Conservation (phyloP, 73 alveolate genomes). For the Loxodes magnus region DNA sequence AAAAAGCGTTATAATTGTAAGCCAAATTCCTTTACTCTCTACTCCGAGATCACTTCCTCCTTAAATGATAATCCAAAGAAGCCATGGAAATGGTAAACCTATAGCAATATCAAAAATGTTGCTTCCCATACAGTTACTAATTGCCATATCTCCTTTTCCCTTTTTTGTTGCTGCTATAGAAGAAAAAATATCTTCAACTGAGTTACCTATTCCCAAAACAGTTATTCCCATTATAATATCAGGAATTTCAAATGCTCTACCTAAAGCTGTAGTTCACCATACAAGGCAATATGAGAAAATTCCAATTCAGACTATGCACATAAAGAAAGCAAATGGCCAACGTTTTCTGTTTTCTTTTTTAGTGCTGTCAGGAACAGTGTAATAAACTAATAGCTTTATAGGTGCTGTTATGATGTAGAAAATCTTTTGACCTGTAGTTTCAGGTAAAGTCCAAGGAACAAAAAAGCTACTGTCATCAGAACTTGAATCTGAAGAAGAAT, state of each 20-base stretch:
- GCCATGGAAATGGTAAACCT: conserved; percentile 11
- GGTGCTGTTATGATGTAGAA: too few species aligned
- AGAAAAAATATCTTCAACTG: not conserved
- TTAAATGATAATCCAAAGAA: not conserved
- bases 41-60: not conserved
- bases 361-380: conserved; percentile 1
- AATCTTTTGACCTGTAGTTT: too few species aligned
- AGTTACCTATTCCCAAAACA: not conserved
- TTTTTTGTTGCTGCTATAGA: not conserved
- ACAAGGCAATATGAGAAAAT: not conserved
- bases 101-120: not conserved
- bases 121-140: not conserved
- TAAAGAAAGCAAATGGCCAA: not conserved
- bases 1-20: not conserved
- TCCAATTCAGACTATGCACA: conserved; percentile 4
- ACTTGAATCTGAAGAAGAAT: too few species aligned
- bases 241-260: conserved; percentile 12
- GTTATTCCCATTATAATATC: conserved; percentile 5
- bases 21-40: not conserved
- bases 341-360: not conserved
- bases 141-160: conserved; percentile 6
- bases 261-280: conserved; percentile 9
- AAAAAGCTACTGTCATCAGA: too few species aligned
- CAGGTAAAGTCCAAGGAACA: too few species aligned
- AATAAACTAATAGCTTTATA: too few species aligned